phyloP scores from a whole-genome alignment of 1,139 yeast species.

The Candida pseudocylindracea region DNA sequence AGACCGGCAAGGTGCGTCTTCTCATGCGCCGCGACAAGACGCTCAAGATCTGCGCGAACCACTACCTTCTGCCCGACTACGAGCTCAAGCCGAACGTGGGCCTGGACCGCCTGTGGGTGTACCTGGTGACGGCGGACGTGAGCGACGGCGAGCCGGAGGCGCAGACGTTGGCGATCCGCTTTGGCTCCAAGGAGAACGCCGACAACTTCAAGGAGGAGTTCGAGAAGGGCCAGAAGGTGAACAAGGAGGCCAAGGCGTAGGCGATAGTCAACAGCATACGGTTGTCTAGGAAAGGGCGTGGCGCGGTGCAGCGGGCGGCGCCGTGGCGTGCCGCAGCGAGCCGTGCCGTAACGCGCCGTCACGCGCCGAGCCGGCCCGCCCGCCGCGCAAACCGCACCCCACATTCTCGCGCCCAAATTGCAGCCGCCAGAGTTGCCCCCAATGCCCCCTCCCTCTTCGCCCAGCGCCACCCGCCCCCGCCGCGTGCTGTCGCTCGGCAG shows the following conservation, averaged over 20 bases:
- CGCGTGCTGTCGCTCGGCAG: too few relatives aligned
- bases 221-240: constrained; percentile 39
- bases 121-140: constrained; percentile 81
- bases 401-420: too few relatives aligned
- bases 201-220: constrained; percentile 87
- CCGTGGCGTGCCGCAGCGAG: too few relatives aligned
- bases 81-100: constrained; percentile 85
- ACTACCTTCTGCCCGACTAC: constrained; percentile 70
- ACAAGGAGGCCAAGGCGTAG: constrained; percentile 7
- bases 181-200: constrained; percentile 94
- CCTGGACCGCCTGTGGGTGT: constrained; percentile 96
- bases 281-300: too few relatives aligned
- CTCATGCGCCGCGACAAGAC: constrained; percentile 99
- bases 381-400: too few relatives aligned
- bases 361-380: too few relatives aligned
- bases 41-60: constrained; percentile 94
- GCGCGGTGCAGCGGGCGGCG: too few relatives aligned
- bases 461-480: too few relatives aligned
- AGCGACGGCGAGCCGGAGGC: constrained; percentile 96
- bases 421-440: too few relatives aligned
- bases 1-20: constrained; percentile 59
- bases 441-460: too few relatives aligned
- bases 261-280: too few relatives aligned
- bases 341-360: too few relatives aligned
- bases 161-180: constrained; percentile 88